Conservation (phyloP, 2,329 filamentous ascomycete species). For the Incumbomyces delicatus region DNA sequence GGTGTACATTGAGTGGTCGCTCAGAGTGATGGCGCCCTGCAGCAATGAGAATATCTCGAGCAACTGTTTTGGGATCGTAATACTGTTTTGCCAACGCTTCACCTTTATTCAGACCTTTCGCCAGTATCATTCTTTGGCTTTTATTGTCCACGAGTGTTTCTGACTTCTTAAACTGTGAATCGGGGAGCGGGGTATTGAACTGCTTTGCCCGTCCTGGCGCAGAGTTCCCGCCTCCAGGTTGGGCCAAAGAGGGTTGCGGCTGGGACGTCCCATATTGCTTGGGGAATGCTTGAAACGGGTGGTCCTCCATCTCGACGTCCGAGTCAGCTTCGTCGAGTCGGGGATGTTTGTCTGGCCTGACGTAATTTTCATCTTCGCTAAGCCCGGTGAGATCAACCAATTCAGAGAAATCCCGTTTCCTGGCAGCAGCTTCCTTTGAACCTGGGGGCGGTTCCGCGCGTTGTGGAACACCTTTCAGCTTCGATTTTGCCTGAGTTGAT, state of each 20-base stretch:
- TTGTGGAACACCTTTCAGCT: background rate
- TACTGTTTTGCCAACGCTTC: slow-evolving; percentile 35
- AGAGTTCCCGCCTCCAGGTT: background rate
- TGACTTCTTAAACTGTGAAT: slow-evolving; percentile 1
- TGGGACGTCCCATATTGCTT: background rate
- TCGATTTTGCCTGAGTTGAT: background rate
- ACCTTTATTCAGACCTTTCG: slow-evolving; percentile 33
- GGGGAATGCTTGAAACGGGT: background rate
- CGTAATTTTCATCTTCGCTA: slow-evolving; percentile 37
- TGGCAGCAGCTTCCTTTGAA: slow-evolving; percentile 46
- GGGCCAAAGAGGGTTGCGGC: background rate
- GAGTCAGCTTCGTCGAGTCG: slow-evolving; percentile 6
- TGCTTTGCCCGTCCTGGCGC: background rate
- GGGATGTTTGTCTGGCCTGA: slow-evolving; percentile 23
- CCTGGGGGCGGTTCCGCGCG: slow-evolving; percentile 20
- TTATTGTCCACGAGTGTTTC: background rate
- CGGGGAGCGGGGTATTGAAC: background rate
- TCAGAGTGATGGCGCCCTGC: slow-evolving; percentile 53
- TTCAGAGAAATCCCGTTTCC: slow-evolving; percentile 45
- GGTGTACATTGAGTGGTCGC: slow-evolving; percentile 49
- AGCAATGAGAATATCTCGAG: slow-evolving; percentile 53
- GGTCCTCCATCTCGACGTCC: slow-evolving; percentile 2
- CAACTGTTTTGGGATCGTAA: slow-evolving; percentile 54
- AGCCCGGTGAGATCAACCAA: slow-evolving; percentile 43
- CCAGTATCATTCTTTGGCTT: slow-evolving; percentile 21